phyloP scores from a whole-genome alignment of 768 basidiomycete species.

The Pseudohyphozyma bogoriensis region DNA sequence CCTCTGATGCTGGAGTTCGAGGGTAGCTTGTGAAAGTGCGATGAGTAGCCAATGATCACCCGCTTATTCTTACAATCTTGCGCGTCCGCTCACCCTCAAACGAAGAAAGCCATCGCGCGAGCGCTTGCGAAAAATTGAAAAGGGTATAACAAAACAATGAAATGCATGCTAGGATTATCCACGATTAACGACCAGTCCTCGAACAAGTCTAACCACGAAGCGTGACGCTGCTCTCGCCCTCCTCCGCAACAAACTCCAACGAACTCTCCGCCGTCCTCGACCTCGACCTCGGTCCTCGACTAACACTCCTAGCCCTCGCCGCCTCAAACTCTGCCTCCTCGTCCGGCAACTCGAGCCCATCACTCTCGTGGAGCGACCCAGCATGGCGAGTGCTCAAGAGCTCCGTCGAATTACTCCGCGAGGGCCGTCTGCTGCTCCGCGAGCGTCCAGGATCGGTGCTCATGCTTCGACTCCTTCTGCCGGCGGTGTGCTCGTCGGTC shows the following conservation, averaged over 20 bases:
- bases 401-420: conserved; percentile 16
- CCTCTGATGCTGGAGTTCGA: conserved; percentile 69
- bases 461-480: conserved; percentile 1
- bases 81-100: no score
- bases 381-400: neutral
- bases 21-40: conserved; percentile 38
- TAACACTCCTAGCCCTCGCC: no score
- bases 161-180: no score
- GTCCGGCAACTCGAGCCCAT: neutral
- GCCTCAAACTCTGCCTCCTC: neutral
- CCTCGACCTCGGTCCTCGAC: neutral
- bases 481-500: neutral
- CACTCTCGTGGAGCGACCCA: neutral
- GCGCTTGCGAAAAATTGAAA: no score
- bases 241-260: conserved; percentile 7
- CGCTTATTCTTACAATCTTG: no score
- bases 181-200: no score
- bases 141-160: no score
- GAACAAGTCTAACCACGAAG: neutral
- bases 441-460: conserved; percentile 1
- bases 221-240: conserved; percentile 19
- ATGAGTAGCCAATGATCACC: no score
- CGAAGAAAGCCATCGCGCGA: no score
- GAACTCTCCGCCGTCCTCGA: neutral
- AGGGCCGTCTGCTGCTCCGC: neutral